Evolutionary conservation across 441 rosid species (phyloP).

Genomic region (Populus hybrid): DNA sequence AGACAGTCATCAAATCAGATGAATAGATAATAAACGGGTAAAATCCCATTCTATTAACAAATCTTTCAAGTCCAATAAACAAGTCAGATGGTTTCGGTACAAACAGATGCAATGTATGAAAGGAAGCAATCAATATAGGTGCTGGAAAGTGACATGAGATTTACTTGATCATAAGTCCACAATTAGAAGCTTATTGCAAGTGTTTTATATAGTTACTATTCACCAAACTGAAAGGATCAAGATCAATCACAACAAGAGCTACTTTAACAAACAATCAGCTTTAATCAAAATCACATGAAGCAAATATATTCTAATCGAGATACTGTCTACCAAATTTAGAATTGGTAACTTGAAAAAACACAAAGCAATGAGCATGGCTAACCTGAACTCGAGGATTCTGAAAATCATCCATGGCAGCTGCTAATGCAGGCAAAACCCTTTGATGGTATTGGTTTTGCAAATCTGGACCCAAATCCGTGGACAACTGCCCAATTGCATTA

Average conservation of each 20-base stretch:
- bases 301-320: slow-evolving; percentile 3
- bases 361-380: slow-evolving; percentile 8
- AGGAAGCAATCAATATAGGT: neutral
- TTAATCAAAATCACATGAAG: slow-evolving; percentile 3
- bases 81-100: neutral
- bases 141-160: neutral
- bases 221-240: neutral
- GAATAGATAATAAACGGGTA: neutral
- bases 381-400: slow-evolving; percentile 96
- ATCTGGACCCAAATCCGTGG: slow-evolving; percentile 95
- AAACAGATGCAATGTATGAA: neutral
- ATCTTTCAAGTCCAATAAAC: neutral
- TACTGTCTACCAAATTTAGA: neutral
- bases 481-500: slow-evolving; percentile 86
- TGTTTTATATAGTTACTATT: neutral
- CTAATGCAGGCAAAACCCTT: slow-evolving; percentile 77
- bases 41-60: no score
- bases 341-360: slow-evolving; percentile 9
- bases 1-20: neutral
- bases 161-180: neutral
- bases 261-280: neutral
- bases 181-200: neutral
- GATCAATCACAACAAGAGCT: neutral
- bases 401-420: slow-evolving; percentile 88
- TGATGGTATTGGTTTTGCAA: slow-evolving; percentile 88